Conservation (phyloP, 192 early-diverging fungal genomes). For the Funneliformis geosporum region DNA sequence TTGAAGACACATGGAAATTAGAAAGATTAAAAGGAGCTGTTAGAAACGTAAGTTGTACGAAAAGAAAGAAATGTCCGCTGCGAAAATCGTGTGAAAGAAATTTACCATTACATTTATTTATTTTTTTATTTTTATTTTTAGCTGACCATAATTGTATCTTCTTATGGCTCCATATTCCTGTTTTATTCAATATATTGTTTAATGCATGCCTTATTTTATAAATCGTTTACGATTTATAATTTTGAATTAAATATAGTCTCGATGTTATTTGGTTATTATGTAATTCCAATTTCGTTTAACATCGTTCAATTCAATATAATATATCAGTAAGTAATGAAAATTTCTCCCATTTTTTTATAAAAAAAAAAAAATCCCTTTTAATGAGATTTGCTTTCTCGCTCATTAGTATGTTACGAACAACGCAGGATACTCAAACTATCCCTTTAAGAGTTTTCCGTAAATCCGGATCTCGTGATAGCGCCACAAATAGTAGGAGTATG, state of each 20-base stretch:
- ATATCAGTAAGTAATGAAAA: neutral
- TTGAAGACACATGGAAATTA: constrained; percentile 18
- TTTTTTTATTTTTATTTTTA: neutral
- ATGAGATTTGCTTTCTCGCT: neutral
- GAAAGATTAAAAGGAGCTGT: neutral
- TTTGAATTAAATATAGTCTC: neutral
- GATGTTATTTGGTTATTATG: neutral
- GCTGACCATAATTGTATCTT: neutral
- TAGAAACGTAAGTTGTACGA: neutral
- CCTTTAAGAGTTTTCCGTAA: too few relatives aligned
- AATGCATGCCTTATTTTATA: neutral
- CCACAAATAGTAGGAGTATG: too few relatives aligned
- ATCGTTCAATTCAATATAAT: neutral
- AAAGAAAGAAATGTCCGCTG: too few relatives aligned
- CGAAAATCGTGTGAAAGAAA: too few relatives aligned
- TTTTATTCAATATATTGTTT: neutral
- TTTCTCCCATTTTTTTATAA: neutral
- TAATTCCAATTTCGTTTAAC: neutral
- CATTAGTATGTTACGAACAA: neutral
- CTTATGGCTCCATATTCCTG: neutral
- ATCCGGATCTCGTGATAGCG: too few relatives aligned
- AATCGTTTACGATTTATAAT: neutral
- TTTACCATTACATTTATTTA: too few relatives aligned
- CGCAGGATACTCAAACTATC: neutral
- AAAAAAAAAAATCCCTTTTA: neutral